Base-by-base conservation (phyloP, 345 rosid species). In the Dimocarpus longan region DNA sequence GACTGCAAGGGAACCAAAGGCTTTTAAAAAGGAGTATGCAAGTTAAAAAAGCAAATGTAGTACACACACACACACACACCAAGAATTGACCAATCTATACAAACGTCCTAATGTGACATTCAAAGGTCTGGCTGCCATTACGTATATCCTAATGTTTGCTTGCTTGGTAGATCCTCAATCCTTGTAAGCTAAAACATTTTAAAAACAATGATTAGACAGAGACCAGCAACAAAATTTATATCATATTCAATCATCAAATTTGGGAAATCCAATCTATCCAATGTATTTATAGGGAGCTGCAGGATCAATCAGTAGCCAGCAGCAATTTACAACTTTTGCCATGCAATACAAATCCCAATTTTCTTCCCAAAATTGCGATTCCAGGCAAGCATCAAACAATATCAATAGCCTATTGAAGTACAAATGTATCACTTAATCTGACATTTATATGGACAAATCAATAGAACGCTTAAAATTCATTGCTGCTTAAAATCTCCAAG, bases 301-400 rank as follows among this genome's bases (percentile, higher is more conserved):
- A 37, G 22, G 43, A 76, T 60, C 73, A 70, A 82, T 46, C 43
- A 66, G 57, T 67, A 50, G 52, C 50, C 73, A 22, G 79, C 78
- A 54, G 66, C 69, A 76, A 39, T 66, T 54, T 22, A 67, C 13
- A 40, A 10, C 10, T 52, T 68, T 63, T 68, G 56, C n/a, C 18
- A 21, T 28, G 73, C 32, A 48, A 50, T 39, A 22, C 67, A 60
- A 74, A 71, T 40, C 63, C 63, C 75, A 66, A 46, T 26, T 39
- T 57, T 70, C 46, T 54, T 80, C 69, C 44, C 68, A 66, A 70
- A 80, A 68, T 74, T 77, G 81, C 79, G 62, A 74, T 64, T 42
- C 77, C 63, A 57, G 37, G 67, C 57, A 57, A 72, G 50, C 66
- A 24, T 28, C 21, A 22, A 77, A 70, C 68, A 21, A 57, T 57